Evolutionary conservation across 176 grass and related monocot genomes (phyloP).

Genomic region (Melocanna baccifera): DNA sequence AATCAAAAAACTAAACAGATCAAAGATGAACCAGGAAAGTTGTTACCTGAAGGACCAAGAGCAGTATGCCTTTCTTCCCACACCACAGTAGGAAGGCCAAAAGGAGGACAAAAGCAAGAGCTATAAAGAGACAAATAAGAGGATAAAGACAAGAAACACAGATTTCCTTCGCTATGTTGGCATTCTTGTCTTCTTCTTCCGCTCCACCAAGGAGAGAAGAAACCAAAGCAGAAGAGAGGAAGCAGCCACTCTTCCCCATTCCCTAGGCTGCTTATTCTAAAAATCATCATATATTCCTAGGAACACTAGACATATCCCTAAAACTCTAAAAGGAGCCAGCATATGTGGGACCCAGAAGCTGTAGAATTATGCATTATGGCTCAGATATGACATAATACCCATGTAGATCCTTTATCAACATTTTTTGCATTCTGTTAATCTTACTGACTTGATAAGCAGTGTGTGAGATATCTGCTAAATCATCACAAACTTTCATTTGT

Average conservation of each 20-base stretch:
- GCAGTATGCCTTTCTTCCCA: conserved; percentile 28
- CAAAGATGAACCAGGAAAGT: conserved; percentile 22
- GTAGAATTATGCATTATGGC: not conserved
- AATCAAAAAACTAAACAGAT: conserved; percentile 15
- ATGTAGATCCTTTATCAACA: not conserved
- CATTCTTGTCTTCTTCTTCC: conserved; percentile 44
- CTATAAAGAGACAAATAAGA: conserved; percentile 40
- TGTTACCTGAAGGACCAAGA: conserved; percentile 40
- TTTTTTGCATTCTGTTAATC: conserved; percentile 11
- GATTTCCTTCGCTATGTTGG: conserved; percentile 15
- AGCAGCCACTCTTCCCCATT: conserved; percentile 22
- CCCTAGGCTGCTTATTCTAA: conserved; percentile 38
- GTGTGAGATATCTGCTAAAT: conserved; percentile 10
- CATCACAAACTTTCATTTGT: not conserved
- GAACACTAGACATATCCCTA: conserved; percentile 29
- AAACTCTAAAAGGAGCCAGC: conserved; percentile 21
- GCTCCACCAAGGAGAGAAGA: conserved; percentile 42
- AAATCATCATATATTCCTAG: conserved; percentile 37
- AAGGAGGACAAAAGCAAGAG: conserved; percentile 41
- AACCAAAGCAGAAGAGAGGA: conserved; percentile 48
- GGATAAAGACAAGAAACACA: conserved; percentile 26
- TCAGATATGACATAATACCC: not conserved
- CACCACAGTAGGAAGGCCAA: conserved; percentile 20
- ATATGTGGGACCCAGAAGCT: conserved; percentile 7
- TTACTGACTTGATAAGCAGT: not conserved